Percentiles rank a stretch among this genome's conserved stretches.
These are phyloP conservation scores for Dothideomycetes sp. DNA, from an alignment of 2,329 filamentous ascomycete species.

Conservation along the genomic window DNA sequence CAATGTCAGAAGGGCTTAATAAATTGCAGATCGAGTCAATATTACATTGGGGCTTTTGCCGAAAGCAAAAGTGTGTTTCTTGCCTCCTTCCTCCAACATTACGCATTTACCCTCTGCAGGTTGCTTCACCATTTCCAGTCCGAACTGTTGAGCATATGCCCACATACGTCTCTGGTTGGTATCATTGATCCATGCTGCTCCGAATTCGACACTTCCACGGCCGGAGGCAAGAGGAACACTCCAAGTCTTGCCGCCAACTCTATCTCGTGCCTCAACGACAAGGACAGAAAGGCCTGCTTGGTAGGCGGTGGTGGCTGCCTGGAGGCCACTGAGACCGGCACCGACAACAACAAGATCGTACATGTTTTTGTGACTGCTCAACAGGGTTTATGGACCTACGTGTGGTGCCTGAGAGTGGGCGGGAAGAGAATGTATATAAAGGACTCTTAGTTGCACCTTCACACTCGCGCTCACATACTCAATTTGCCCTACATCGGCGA, in stretches of 20 bases:
- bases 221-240: slow-evolving; percentile 23
- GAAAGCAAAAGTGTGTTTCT: slow-evolving; percentile 19
- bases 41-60: neutral
- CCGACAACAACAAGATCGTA: slow-evolving; percentile 22
- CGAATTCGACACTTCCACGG: slow-evolving; percentile 36
- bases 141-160: slow-evolving; percentile 29
- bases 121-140: slow-evolving; percentile 36
- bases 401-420: no score
- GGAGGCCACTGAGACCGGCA: slow-evolving; percentile 21
- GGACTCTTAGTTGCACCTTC: no score
- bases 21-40: no score
- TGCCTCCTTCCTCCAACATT: slow-evolving; percentile 29
- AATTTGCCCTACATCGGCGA: no score
- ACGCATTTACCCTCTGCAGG: slow-evolving; percentile 35
- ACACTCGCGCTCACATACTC: no score
- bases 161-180: slow-evolving; percentile 38
- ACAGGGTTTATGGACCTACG: no score
- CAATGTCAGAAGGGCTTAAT: neutral
- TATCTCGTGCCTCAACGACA: slow-evolving; percentile 22
- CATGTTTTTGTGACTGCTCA: no score
- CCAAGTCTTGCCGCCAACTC: slow-evolving; percentile 36
- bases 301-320: slow-evolving; percentile 18
- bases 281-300: slow-evolving; percentile 16
- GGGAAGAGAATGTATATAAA: no score
- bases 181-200: slow-evolving; percentile 52